Base-by-base conservation (phyloP, 2,329 filamentous ascomycete species). In the Davidsoniella virescens region DNA sequence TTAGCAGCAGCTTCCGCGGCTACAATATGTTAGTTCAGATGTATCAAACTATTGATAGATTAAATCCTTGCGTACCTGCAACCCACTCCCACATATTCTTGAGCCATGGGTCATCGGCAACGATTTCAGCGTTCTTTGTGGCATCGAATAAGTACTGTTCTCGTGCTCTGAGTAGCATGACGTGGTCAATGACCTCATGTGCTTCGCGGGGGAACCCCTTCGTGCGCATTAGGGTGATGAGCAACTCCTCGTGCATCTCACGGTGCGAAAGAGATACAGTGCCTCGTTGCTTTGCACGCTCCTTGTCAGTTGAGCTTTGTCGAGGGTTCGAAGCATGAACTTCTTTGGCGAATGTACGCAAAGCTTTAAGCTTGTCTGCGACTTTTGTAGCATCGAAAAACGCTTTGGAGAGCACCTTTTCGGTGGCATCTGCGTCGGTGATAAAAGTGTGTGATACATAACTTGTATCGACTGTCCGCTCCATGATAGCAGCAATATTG, bases 1-100 rank as follows among this genome's bases (percentile, higher is more conserved):
- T 72, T 68, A 2, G 80, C 77, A 26, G 78, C 76, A 23, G 73
- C 69, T 56, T 84, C 78, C 1, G 79, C 78, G 54, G 75, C 78
- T 76, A 54, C 39, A 16, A 52, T 62, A 40, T 63, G 57, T 50
- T 38, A 17, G 5, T 41, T 16, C 10, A 25, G 1, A 37, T 26
- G 41, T 8, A 16, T 14, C 7, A 33, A 23, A 12, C 16, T 44
- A 51, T 41, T 16, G 29, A 5, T 23, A 23, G 37, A 9, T 26
- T 16, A 38, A 44, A 12, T 33, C 47, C 6, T 37, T 9, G 70
- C 68, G 59, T 59, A 78, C 82, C 77, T 52, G 75, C 71, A 44
- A 88, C 70, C 71, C 84, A 85, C 44, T 78, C 75, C 86, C 86
- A 93, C n/a, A 84, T 67, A 51, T 84, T 81, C 52, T 78, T 73